Evolutionary conservation across 1,284 basidiomycete species (phyloP), one percentile per base, ranked within the genome.

Genomic region (Entoloma clypeatum): DNA sequence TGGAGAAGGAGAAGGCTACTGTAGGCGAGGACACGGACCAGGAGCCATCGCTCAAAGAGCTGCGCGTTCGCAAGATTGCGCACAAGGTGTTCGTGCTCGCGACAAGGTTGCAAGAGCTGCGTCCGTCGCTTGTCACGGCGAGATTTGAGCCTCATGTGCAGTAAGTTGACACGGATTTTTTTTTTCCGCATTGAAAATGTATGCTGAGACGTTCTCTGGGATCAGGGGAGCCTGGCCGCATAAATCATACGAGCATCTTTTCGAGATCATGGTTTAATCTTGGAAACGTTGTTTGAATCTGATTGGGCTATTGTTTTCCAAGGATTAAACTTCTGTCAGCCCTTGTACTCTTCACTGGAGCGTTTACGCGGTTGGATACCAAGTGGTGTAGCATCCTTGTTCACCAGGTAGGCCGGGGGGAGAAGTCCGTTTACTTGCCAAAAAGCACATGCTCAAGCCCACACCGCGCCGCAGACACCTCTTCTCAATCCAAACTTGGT

Each of bases 401-500:
- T 25, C 64, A 67, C 41, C 52, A 59, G 42, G 67, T 68, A 45
- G 33, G 60, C 46, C 18, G 10, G 29, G n/a, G n/a, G n/a, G n/a
- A n/a, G n/a, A n/a, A n/a, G 18, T 5, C 33, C 17, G 25, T 5
- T 7, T 35, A 7, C 6, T 14, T 9, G 14, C 27, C 11, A 30
- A 25, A 13, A 19, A 14, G 2, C 32, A 21, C 18, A 16, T 23
- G 11, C 4, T 11, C 23, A 19, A 14, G 44, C 9, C 31, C 16
- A 16, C 24, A 27, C 10, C 5, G 26, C 32, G 3, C 19, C n/a
- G 17, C 31, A 70, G 65, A 67, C 67, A 5, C 67, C 68, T 7
- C 68, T 64, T 41, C 49, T 70, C 34, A 70, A 70, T 38, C 67
- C 68, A 0, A 67, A 67, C 37, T 58, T 70, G 2, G 68, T 68